Conservation (phyloP, 2,329 filamentous ascomycete genomes). For the Huntiella bhutanensis region DNA sequence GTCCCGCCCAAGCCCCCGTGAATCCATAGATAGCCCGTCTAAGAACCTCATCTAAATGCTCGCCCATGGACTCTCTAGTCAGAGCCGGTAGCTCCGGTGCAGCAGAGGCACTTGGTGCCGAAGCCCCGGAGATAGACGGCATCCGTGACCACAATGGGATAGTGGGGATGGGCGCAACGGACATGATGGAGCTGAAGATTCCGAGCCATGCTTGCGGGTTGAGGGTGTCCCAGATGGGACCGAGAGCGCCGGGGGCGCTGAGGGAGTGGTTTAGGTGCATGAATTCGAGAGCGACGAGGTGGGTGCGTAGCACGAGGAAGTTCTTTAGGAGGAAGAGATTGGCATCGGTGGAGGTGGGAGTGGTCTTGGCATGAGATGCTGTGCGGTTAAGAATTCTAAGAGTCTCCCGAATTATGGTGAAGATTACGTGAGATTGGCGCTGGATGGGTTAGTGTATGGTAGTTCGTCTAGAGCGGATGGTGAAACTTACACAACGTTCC, state of each 20-base stretch:
- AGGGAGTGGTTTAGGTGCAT: slow-evolving; percentile 34
- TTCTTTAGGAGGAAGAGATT: slow-evolving; percentile 92
- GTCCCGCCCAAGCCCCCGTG: slow-evolving; percentile 37
- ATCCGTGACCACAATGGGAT: slow-evolving; percentile 25
- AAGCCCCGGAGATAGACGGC: slow-evolving; percentile 17
- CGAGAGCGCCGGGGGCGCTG: slow-evolving; percentile 26
- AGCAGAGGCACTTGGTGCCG: slow-evolving; percentile 16
- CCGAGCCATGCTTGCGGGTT: slow-evolving; percentile 38
- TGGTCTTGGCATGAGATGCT: slow-evolving; percentile 48
- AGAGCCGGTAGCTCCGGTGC: slow-evolving; percentile 12
- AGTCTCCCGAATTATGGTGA: slow-evolving; percentile 70
- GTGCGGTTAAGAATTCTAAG: slow-evolving; percentile 67
- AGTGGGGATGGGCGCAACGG: slow-evolving; percentile 20
- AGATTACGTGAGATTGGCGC: slow-evolving; percentile 35
- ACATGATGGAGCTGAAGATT: slow-evolving; percentile 39
- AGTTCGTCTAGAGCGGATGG: not conserved
- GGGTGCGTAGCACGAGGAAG: slow-evolving; percentile 83
- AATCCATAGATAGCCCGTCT: slow-evolving; percentile 44
- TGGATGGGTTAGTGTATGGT: slow-evolving; percentile 16
- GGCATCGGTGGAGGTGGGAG: slow-evolving; percentile 43
- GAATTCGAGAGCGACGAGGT: slow-evolving; percentile 90
- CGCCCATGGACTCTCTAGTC: slow-evolving; percentile 39
- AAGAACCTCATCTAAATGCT: slow-evolving; percentile 44
- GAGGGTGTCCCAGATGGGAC: slow-evolving; percentile 45
- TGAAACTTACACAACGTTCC: slow-evolving; percentile 35